These are phyloP conservation scores for Pleurotus pulmonarius DNA, from an alignment of 768 basidiomycete species.

Conservation along the genomic window DNA sequence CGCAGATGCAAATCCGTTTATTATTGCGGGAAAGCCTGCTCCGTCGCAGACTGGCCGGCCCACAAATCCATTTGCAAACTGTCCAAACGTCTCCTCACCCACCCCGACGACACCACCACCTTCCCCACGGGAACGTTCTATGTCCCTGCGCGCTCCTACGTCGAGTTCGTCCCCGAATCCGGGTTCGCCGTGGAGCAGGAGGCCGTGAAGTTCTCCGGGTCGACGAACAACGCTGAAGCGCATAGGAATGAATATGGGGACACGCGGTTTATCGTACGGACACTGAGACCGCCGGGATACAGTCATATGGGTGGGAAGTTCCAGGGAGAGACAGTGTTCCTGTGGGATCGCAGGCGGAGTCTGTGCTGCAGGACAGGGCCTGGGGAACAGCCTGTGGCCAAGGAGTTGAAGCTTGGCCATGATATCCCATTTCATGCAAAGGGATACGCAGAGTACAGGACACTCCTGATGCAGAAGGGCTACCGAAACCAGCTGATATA, in stretches of 20 bases:
- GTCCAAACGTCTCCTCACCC: slow-evolving; percentile 12
- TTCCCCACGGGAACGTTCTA: slow-evolving; percentile 16
- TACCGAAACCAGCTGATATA: slow-evolving; percentile 4
- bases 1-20: background rate
- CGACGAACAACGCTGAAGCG: slow-evolving; percentile 5
- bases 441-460: slow-evolving; percentile 11
- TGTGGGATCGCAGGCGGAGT: slow-evolving; percentile 14
- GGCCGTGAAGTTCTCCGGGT: slow-evolving; percentile 14
- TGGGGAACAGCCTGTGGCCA: slow-evolving; percentile 10
- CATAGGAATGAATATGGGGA: slow-evolving; percentile 18
- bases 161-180: slow-evolving; percentile 14
- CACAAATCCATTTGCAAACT: slow-evolving; percentile 17
- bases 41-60: slow-evolving; percentile 13
- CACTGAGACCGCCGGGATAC: background rate
- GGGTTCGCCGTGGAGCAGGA: slow-evolving; percentile 19
- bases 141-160: slow-evolving; percentile 14
- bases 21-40: slow-evolving; percentile 16
- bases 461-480: slow-evolving; percentile 9
- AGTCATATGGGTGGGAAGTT: slow-evolving; percentile 3
- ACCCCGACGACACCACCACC: slow-evolving; percentile 5
- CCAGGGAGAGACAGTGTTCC: slow-evolving; percentile 8
- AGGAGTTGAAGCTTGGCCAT: background rate
- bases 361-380: slow-evolving; percentile 11
- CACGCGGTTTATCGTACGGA: slow-evolving; percentile 15
- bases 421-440: slow-evolving; percentile 15